Base-by-base conservation (phyloP, 345 rosid species). In the Moringa oleifera region DNA sequence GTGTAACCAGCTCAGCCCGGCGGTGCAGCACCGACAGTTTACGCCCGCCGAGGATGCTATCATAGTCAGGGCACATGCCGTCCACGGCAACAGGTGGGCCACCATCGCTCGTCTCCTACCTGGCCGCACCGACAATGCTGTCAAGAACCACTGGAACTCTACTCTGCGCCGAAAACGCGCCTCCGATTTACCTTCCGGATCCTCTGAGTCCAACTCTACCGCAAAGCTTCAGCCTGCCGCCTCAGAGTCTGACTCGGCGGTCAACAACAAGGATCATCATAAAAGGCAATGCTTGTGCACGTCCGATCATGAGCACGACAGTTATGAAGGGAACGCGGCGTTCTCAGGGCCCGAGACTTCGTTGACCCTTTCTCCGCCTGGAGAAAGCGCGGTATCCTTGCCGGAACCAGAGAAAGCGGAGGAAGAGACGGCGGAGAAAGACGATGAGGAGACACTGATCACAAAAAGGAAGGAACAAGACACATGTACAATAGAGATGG, bases 81-180 rank as follows among this genome's bases (percentile, higher is more conserved):
- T 70, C 22, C 89, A 82, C 28, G 89, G 87, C 15, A 84, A 84
- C 63, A 82, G 79, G 73, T 82, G 93, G 89, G 93, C 89, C 23
- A 77, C 93, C 49, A 84, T 84, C 37, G 77, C 93, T 22, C 73
- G 89, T 18, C 75, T 77, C 20, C 66, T 83, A 59, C 82, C 93
- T 0, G 93, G 89, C 9, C 82, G 87, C 21, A 86, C 89, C 0
- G 93, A 86, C 61, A 84, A 86, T 53, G 85, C 86, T 0, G 77
- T 86, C 22, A 84, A 84, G 73, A 84, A 86, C 46, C 93, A 84
- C 49, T 84, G 89, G 93, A 86, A 84, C 69, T 84, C 89, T 5
- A 82, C 93, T 15, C 59, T 81, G 7, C 69, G 80, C 22, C 56
- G 86, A 21, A 77, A 72, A 58, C 61, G 75, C 0, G 25, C 23